Conservation (phyloP, 306 rosid species). For the Elaeagnus macrophylla region DNA sequence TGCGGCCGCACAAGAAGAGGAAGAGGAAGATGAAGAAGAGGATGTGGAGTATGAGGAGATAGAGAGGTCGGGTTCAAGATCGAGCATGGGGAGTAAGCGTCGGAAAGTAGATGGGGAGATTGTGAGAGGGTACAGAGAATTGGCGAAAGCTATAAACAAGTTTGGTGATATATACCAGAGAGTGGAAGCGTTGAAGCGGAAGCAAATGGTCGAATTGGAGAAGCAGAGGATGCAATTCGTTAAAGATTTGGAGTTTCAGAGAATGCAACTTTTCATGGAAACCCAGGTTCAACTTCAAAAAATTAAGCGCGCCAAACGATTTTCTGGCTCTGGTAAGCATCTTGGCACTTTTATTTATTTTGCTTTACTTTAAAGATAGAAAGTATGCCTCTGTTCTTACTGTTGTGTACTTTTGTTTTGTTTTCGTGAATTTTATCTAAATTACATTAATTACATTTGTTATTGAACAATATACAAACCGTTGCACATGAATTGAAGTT, state of each 20-base stretch:
- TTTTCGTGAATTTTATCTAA: neutral
- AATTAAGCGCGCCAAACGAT: constrained; percentile 36
- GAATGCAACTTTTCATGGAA: constrained; percentile 56
- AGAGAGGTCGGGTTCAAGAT: constrained; percentile 18
- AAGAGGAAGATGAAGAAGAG: constrained; percentile 15
- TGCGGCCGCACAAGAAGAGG: constrained; percentile 30
- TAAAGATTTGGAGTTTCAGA: constrained; percentile 59
- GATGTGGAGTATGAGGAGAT: constrained; percentile 17
- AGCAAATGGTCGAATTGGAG: constrained; percentile 63
- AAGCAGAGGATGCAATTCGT: constrained; percentile 60
- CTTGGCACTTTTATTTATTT: neutral
- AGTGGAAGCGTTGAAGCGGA: constrained; percentile 49
- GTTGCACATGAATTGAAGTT: no score
- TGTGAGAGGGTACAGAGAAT: constrained; percentile 26
- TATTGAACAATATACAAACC: no score
- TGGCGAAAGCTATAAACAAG: constrained; percentile 48
- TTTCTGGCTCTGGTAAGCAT: constrained; percentile 32
- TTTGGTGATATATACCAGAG: constrained; percentile 49
- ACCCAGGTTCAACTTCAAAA: constrained; percentile 47
- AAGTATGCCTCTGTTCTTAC: neutral
- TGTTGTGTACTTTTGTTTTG: neutral
- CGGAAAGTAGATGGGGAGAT: constrained; percentile 15
- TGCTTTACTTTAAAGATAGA: neutral
- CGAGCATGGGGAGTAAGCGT: constrained; percentile 22
- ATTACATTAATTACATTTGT: no score